phyloP scores from a whole-genome alignment of 148 eudicot species.

The Selenicereus undatus region DNA sequence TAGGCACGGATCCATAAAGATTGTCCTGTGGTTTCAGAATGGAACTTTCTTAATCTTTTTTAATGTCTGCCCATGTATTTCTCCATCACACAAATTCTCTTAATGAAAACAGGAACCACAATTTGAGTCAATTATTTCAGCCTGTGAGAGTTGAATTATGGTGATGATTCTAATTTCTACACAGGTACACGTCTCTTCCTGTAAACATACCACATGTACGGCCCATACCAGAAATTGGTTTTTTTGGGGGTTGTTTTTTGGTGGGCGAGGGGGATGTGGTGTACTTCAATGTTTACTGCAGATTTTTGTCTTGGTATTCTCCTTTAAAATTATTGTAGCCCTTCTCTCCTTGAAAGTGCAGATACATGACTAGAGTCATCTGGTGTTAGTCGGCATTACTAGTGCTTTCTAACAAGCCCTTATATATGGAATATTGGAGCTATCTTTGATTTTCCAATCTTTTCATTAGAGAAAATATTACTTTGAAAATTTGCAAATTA shows the following conservation, averaged over 20 bases:
- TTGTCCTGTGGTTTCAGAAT: no score
- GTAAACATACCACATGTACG: neutral
- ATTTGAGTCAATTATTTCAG: neutral
- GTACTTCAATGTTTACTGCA: neutral
- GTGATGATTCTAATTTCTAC: neutral
- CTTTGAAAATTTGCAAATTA: slow-evolving; percentile 1
- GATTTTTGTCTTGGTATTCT: neutral
- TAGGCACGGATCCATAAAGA: neutral
- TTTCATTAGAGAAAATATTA: neutral
- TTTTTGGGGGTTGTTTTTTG: neutral
- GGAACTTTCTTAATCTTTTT: neutral
- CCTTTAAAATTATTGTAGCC: neutral
- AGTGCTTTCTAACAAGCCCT: neutral
- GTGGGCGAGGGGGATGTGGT: neutral
- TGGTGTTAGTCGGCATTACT: neutral
- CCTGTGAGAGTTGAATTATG: neutral
- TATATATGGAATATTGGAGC: neutral
- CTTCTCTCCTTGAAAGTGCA: neutral
- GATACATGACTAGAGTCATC: neutral
- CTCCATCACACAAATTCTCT: neutral
- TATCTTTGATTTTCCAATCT: neutral
- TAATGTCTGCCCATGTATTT: neutral
- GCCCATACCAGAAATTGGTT: neutral
- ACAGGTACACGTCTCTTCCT: neutral
- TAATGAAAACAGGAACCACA: neutral